Base-by-base conservation (phyloP, 805 yeast genomes). In the Starmera quercuum region DNA sequence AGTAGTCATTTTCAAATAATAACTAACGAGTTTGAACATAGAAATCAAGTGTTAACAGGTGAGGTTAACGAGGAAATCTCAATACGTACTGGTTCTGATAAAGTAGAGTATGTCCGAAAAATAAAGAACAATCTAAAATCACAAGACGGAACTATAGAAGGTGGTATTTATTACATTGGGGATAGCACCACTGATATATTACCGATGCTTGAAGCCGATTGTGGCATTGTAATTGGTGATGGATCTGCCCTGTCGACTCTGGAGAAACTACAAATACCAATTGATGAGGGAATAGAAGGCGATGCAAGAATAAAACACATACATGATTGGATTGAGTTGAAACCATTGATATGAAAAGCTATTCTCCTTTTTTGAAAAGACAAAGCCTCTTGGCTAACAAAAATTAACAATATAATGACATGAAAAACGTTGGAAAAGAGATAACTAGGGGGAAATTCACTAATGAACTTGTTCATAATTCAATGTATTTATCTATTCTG, bases 111-210 rank as follows among this genome's bases (percentile, higher is more conserved):
- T 4, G 32, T 58, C 4, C 33, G 42, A 12, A 20, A 42, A 11
- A 47, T 60, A 4, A 30, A 31, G 19, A 21, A 39, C 15, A 39
- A 58, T 1, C 27, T 42, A 13, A 17, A 42, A 6, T 19, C 29
- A 5, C 31, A 57, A 8, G 30, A 34, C 5, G 35, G 30, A 7
- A 36, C 11, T 24, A 24, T 15, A 6, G 26, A 41, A 13, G 51
- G 44, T 14, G 42, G 44, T 1, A 32, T 64, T 1, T 51, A 64
- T 16, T 78, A 77, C 45, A 57, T 77, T 12, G 86, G 86, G 1
- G 86, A 78, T 44, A 74, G 83, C 36, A 46, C 69, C 0, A 76
- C 83, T 1, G 86, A 78, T 55, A 53, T 74, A 4, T 47, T 74
- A 23, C 63, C 76, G 1, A 54, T 78, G 51, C 37, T 71, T 10